A percentile compares a stretch with the other conserved stretches of the same genome.
Conservation (phyloP, 306 rosid species). For the Crataegus laevigata region DNA sequence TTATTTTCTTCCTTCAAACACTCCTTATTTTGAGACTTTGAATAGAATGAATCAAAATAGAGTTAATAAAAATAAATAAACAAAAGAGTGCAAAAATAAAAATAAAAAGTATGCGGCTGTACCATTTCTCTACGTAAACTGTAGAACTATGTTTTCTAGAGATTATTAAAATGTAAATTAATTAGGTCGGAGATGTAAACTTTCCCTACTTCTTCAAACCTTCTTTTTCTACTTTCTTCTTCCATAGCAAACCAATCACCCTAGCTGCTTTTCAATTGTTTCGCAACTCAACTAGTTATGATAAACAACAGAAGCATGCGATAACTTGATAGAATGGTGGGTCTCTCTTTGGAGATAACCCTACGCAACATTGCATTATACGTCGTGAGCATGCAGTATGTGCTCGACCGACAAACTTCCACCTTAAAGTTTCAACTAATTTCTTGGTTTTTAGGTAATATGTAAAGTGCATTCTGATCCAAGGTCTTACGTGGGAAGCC, state of each 20-base stretch:
- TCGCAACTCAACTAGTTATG: neutral
- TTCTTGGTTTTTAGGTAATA: neutral
- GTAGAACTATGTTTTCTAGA: neutral
- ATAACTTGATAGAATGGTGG: neutral
- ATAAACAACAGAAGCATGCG: neutral
- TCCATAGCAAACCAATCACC: neutral
- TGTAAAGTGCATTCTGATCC: neutral
- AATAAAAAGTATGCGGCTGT: too few relatives aligned
- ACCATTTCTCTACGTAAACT: neutral
- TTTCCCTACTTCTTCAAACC: neutral
- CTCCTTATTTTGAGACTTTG: too few relatives aligned
- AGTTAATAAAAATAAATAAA: too few relatives aligned
- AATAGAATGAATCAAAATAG: too few relatives aligned
- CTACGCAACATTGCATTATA: conserved; percentile 1
- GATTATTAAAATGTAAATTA: neutral
- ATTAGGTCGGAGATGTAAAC: neutral
- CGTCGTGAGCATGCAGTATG: neutral
- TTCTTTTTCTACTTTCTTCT: neutral
- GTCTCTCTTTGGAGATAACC: neutral
- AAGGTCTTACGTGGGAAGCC: neutral
- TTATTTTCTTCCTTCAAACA: too few relatives aligned
- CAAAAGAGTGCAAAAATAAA: too few relatives aligned
- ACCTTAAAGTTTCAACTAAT: neutral
- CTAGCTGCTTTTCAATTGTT: neutral
- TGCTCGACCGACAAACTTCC: neutral